Conservation (phyloP, 1,139 yeast species). For the Debaryomyces sp. region DNA sequence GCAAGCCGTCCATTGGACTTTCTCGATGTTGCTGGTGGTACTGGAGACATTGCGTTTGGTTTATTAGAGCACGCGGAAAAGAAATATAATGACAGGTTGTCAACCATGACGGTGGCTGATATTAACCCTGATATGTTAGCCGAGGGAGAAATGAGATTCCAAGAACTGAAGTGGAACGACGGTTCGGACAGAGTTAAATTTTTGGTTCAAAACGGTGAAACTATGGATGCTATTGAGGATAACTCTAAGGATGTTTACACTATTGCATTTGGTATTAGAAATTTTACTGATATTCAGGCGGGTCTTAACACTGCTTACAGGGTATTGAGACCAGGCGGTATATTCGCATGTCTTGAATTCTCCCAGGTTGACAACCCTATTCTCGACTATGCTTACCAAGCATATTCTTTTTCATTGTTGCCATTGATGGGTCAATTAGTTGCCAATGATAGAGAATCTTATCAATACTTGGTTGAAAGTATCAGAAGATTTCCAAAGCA, state of each 20-base stretch:
- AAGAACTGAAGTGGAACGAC: conserved; percentile 52
- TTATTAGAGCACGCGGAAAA: conserved; percentile 86
- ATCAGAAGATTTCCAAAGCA: conserved; percentile 90
- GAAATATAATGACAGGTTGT: conserved; percentile 71
- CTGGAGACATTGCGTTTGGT: conserved; percentile 98
- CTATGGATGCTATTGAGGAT: conserved; percentile 78
- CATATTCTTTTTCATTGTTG: conserved; percentile 83
- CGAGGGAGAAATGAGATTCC: conserved; percentile 83
- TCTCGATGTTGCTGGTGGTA: conserved; percentile 98
- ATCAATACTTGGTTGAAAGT: conserved; percentile 93
- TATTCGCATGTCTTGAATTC: conserved; percentile 94
- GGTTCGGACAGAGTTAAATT: conserved; percentile 70
- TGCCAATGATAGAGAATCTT: conserved; percentile 93
- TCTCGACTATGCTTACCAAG: conserved; percentile 75
- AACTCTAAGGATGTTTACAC: conserved; percentile 94
- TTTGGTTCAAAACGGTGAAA: conserved; percentile 91
- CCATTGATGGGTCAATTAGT: conserved; percentile 96
- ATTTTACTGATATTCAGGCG: conserved; percentile 91
- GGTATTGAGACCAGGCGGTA: conserved; percentile 97
- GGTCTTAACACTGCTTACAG: conserved; percentile 94
- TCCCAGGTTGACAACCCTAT: conserved; percentile 85
- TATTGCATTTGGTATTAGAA: conserved; percentile 95
- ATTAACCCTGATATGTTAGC: conserved; percentile 94
- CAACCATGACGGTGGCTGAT: conserved; percentile 90
- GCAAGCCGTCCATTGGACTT: conserved; percentile 76